Base-by-base conservation (phyloP, 106 monocot genomes). In the Allium fistulosum region DNA sequence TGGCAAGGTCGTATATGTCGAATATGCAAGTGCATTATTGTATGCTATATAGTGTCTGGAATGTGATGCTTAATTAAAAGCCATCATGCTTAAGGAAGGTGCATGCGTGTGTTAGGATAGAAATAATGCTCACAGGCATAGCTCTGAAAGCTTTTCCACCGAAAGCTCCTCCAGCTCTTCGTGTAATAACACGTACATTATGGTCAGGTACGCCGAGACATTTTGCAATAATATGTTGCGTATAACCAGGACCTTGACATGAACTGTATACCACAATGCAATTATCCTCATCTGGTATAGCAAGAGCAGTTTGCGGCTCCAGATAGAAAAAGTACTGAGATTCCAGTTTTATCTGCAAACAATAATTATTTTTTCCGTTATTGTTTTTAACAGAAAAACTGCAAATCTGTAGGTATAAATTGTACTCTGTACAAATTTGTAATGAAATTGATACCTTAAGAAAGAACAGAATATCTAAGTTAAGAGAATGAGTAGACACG, bases 291-390 rank as follows among this genome's bases (percentile, higher is more conserved):
- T 94, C 94, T 53, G 94, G 90, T 45, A 94, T 71, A 51, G 94
- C 94, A 55, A 94, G 69, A 65, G 83, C 87, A 47, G 87, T 85
- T 73, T 87, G 84, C 50, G 87, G 84, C 62, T 94, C 94, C 90
- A 94, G 85, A 77, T 94, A 94, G 59, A 87, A 94, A 47, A 83
- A 79, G 74, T 94, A 94, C 53, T 94, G 94, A 10, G 90, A 90
- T 57, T 74, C 79, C 53, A 94, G 76, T 16, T 67, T 85, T 18
- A 94, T 58, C 90, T 94, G 77, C 49, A 52, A 13, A 68, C 48
- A 59, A 17, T 10, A 64, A 64, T 48, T 46, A 46, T 26, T 3
- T 28, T 37, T 37, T 1, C 22, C 37, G 37, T 37, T 37, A 37
- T 5, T 37, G 37, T 37, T 37, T 37, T 37, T 37, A 37, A 37